Base-by-base conservation (phyloP, 495 filamentous ascomycete genomes). In the Delitschia confertaspora region DNA sequence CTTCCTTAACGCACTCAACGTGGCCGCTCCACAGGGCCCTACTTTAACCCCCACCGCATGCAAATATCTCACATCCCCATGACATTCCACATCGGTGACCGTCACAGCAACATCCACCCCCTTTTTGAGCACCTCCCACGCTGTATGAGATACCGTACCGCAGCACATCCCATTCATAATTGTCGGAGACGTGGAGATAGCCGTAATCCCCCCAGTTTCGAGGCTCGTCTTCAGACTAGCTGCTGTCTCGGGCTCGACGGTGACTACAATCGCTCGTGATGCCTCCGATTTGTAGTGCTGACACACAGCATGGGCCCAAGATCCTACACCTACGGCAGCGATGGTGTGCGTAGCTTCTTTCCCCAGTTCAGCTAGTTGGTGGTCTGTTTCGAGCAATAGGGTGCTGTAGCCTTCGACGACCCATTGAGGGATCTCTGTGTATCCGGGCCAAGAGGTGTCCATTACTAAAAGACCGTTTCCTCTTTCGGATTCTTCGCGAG, bases 361-460 rank as follows among this genome's bases (percentile, higher is more conserved):
- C 3, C 51, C 63, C 23, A 47, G 37, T 2, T 21, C 38, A 39
- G 30, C 25, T 19, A 79, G 46, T 49, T 82, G 76, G 6, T 63
- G 58, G 19, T 83, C 79, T 3, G 69, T 63, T 57, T 87, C 82
- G 3, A 55, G 39, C 51, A 85, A 64, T 73, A 84, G 75, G 0
- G 79, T 83, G 9, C 66, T 69, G 52, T 87, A 87, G 4, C 82
- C 82, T 10, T 84, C 78, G 1, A 82, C 75, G 20, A 85, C 78
- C 79, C 80, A 85, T 53, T 72, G 26, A 10, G 81, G 79, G 1
- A 85, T 69, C 39, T 77, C 64, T 37, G 77, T 68, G 45, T 81
- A 82, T 1, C 70, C 74, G 1, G 69, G 65, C 56, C 79, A 81
- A 0, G 75, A 69, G 6, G 70, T 76, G 55, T 84, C 81, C 63